Conservation (phyloP, 768 basidiomycete species). For the Artomyces pyxidatus region DNA sequence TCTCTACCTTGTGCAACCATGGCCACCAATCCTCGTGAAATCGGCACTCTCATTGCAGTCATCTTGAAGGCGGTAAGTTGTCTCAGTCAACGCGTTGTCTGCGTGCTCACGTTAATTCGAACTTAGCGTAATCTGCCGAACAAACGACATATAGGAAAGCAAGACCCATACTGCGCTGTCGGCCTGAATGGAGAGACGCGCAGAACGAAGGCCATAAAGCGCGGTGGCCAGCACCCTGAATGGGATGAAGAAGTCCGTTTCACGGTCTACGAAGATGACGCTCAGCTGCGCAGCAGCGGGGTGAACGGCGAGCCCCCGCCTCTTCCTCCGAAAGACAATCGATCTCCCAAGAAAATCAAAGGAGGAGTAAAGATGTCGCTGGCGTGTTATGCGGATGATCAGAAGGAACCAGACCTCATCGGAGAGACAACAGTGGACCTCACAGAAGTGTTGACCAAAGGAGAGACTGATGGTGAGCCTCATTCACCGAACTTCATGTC, state of each 20-base stretch:
- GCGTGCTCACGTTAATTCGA: background rate
- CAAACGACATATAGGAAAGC: conserved; percentile 90
- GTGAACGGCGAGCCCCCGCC: conserved; percentile 45
- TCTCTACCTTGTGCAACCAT: conserved; percentile 25
- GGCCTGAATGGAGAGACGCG: conserved; percentile 74
- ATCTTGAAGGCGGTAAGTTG: conserved; percentile 88
- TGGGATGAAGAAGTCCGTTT: conserved; percentile 99
- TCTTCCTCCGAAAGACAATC: conserved; percentile 53
- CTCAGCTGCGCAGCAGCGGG: conserved; percentile 24
- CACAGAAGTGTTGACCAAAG: conserved; percentile 84
- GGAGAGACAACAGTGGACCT: conserved; percentile 87
- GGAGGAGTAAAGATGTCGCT: conserved; percentile 72
- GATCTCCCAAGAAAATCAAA: conserved; percentile 41
- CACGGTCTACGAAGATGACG: conserved; percentile 70
- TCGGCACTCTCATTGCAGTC: conserved; percentile 91
- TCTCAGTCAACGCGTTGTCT: conserved; percentile 1
- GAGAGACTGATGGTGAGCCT: conserved; percentile 88
- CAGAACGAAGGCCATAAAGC: conserved; percentile 88
- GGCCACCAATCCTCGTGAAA: conserved; percentile 58
- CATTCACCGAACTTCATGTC: conserved; percentile 9
- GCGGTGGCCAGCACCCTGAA: conserved; percentile 96
- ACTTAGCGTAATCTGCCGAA: conserved; percentile 79
- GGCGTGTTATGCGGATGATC: conserved; percentile 91
- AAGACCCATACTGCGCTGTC: conserved; percentile 90
- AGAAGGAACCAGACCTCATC: conserved; percentile 91